These are phyloP conservation scores for Trypanosoma caninum DNA, from an alignment of 208 protist species.

Conservation along the genomic window DNA sequence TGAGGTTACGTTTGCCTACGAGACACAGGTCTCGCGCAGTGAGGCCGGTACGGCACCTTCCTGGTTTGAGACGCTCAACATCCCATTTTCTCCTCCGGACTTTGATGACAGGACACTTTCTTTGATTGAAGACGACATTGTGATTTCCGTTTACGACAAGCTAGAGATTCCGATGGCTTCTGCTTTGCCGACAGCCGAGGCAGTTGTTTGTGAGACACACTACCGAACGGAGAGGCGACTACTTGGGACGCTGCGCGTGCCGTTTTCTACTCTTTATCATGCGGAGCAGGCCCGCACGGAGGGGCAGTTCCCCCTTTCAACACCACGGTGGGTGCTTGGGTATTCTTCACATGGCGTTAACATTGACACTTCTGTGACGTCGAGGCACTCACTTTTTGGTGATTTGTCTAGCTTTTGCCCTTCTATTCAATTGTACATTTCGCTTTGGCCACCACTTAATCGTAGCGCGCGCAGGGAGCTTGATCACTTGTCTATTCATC, in stretches of 20 bases:
- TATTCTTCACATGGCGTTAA: slow-evolving; percentile 28
- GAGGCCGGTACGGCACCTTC: slow-evolving; percentile 63
- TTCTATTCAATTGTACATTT: slow-evolving; percentile 76
- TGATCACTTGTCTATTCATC: slow-evolving; percentile 27
- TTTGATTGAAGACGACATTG: slow-evolving; percentile 82
- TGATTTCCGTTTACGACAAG: slow-evolving; percentile 81
- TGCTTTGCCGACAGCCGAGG: slow-evolving; percentile 33
- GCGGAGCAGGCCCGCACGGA: slow-evolving; percentile 65
- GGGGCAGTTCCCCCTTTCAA: slow-evolving; percentile 63
- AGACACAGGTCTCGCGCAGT: slow-evolving; percentile 64
- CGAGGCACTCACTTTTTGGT: not conserved
- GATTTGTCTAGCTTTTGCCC: slow-evolving; percentile 13
- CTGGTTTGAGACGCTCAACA: slow-evolving; percentile 81
- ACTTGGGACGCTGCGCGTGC: slow-evolving; percentile 67
- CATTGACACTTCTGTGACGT: not conserved
- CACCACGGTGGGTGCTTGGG: slow-evolving; percentile 70
- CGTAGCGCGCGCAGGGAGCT: slow-evolving; percentile 34
- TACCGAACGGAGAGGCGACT: slow-evolving; percentile 82
- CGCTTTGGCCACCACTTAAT: slow-evolving; percentile 71
- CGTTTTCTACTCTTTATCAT: slow-evolving; percentile 74
- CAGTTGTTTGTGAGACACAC: slow-evolving; percentile 72
- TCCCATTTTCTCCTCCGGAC: slow-evolving; percentile 77
- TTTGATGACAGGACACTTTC: slow-evolving; percentile 83
- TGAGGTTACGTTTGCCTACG: slow-evolving; percentile 70
- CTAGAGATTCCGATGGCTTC: slow-evolving; percentile 61